Evolutionary conservation across 2,329 filamentous ascomycete species (phyloP).

Genomic region (Trichophyton rubrum): DNA sequence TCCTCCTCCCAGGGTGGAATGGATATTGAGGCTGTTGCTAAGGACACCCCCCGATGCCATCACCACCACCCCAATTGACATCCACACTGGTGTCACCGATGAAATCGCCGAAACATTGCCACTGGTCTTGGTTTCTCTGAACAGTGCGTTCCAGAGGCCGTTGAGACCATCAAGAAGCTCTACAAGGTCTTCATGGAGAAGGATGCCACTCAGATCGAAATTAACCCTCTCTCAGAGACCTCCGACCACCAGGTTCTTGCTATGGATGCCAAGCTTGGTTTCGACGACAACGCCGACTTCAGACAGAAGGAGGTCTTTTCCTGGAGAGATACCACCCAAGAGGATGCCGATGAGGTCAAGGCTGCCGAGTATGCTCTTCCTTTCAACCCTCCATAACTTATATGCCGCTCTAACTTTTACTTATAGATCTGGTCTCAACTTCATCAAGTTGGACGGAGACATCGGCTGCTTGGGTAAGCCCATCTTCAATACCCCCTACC

Average conservation of each 20-base stretch:
- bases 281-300: constrained; percentile 98
- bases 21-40: constrained; percentile 97
- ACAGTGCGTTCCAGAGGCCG: constrained; percentile 92
- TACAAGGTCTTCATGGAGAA: constrained; percentile 98
- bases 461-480: constrained; percentile 72
- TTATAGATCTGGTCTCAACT: constrained; percentile 64
- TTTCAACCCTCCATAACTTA: background rate
- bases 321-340: constrained; percentile 88
- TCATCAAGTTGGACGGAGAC: constrained; percentile 99
- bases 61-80: constrained; percentile 83
- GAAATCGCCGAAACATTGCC: constrained; percentile 85
- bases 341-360: constrained; percentile 95
- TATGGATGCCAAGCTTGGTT: constrained; percentile 98
- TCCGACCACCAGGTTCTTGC: constrained; percentile 95
- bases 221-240: constrained; percentile 97
- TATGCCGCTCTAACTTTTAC: background rate
- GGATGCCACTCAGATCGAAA: constrained; percentile 98
- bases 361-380: constrained; percentile 58
- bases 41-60: constrained; percentile 94
- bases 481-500: background rate
- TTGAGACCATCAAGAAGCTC: constrained; percentile 93
- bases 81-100: constrained; percentile 89
- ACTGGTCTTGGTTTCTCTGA: constrained; percentile 92
- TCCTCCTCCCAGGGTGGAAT: constrained; percentile 97
- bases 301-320: constrained; percentile 92